Evolutionary conservation across 1,284 basidiomycete species (phyloP).

Genomic region (Uromyces viciae-fabae): DNA sequence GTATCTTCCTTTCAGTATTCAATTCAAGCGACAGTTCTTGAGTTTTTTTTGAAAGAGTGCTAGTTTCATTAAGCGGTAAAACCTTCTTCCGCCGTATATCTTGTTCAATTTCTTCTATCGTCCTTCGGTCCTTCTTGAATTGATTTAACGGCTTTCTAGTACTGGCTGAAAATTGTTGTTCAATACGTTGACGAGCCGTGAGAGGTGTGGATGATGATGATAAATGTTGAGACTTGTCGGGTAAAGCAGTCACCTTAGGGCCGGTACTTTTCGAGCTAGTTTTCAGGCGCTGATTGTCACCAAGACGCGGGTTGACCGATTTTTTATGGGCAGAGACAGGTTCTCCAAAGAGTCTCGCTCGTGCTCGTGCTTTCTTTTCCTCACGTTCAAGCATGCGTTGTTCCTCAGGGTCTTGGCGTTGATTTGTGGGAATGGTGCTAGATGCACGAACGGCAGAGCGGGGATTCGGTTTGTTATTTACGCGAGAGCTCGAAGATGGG

Average conservation of each 20-base stretch:
- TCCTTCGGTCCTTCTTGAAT: slow-evolving; percentile 23
- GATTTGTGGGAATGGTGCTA: not conserved
- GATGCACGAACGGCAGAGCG: not conserved
- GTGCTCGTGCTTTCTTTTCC: slow-evolving; percentile 31
- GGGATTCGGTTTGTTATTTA: not conserved
- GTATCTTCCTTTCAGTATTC: not conserved
- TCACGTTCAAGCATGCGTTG: slow-evolving; percentile 27
- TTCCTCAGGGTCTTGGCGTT: slow-evolving; percentile 35
- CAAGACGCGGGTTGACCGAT: not conserved
- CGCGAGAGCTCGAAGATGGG: not conserved
- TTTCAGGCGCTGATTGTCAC: not conserved
- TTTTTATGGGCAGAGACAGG: slow-evolving; percentile 21
- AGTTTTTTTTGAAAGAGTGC: not conserved
- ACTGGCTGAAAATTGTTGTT: slow-evolving; percentile 4
- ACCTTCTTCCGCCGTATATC: slow-evolving; percentile 27
- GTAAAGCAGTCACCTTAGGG: not conserved
- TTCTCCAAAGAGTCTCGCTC: slow-evolving; percentile 37
- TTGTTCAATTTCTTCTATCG: slow-evolving; percentile 43
- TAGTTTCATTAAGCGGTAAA: not conserved
- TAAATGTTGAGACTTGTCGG: not conserved
- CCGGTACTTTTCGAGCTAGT: not conserved
- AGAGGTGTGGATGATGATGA: not conserved
- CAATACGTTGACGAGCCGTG: slow-evolving; percentile 15
- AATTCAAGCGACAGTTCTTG: no score
- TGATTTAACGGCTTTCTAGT: slow-evolving; percentile 33